Base-by-base conservation (phyloP, 768 basidiomycete species). In the Lactifluus echinatus region DNA sequence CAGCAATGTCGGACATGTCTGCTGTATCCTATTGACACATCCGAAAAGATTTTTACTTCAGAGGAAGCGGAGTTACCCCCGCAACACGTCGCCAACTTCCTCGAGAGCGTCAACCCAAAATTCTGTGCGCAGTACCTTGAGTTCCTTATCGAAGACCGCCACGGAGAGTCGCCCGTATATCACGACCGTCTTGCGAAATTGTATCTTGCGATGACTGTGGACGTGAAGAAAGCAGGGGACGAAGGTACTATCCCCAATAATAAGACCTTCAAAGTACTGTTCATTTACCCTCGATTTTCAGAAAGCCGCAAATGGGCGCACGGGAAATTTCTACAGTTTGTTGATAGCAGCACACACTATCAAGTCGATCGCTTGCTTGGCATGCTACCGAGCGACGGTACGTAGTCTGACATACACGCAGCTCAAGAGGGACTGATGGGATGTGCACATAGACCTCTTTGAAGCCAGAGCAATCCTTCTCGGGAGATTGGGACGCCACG, bases 61-160 rank as follows among this genome's bases (percentile, higher is more conserved):
- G 95, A 97, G 66, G 93, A 97, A 56, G 88, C 88, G 7, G 93
- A 95, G 57, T 78, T 98, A 17, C 93, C 96, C 21, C 80, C 84
- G 2, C 75, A 79, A 31, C 76, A 76, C 0, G 91, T 96, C 3
- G 83, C 85, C 11, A 78, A 84, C 56, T 93, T 85, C 68, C 78
- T 99, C 23, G 87, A 92, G 60, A 74, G 73, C 28, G 75, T 93
- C 33, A 80, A 86, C 61, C 81, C 76, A 3, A 72, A 75, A n/a
- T 69, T 91, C 17, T 91, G 87, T 63, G 75, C 81, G 2, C 79
- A 82, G 8, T 98, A 89, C 70, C 76, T 98, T 8, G 94, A 96
- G 68, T 90, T 84, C 64, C 75, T 96, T 44, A 87, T 96, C 42
- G 73, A 79, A 6, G 84, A 87, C 57, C 76, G 87, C 26, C 78